Percentiles rank a stretch among this genome's conserved stretches.
Evolutionary conservation across 208 protist genomes (phyloP).

Genomic region (Crithidia thermophila): DNA sequence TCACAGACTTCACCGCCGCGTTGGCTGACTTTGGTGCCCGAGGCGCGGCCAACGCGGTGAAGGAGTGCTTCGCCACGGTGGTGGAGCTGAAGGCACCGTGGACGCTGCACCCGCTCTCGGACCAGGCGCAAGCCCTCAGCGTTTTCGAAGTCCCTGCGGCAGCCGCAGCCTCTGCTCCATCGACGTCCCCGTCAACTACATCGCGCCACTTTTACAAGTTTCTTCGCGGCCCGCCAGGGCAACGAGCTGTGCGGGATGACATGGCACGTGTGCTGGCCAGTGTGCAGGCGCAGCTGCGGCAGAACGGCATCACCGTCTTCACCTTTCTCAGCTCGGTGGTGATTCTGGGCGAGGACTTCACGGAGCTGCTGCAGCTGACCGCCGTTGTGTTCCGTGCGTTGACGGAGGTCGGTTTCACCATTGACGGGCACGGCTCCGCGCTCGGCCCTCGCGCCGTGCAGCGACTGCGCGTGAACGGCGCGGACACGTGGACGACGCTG

Average conservation of each 20-base stretch:
- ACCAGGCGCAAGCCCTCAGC: constrained; percentile 54
- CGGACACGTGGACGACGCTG: constrained; percentile 49
- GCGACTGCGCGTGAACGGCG: constrained; percentile 11
- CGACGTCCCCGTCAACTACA: background rate
- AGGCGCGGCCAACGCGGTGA: background rate
- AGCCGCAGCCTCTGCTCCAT: background rate
- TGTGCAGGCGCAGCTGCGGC: constrained; percentile 41
- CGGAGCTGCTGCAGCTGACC: constrained; percentile 53
- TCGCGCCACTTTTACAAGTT: constrained; percentile 45
- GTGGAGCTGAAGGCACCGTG: constrained; percentile 56
- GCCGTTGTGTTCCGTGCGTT: constrained; percentile 61
- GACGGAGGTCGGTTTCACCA: constrained; percentile 43
- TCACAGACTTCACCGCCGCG: background rate
- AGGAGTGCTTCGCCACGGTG: constrained; percentile 34
- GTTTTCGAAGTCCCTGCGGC: constrained; percentile 35
- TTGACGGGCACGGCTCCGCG: constrained; percentile 50
- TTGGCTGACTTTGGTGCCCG: constrained; percentile 8
- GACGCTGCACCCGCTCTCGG: constrained; percentile 52
- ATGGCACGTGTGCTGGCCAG: constrained; percentile 40
- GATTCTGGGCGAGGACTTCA: constrained; percentile 49
- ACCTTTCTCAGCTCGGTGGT: constrained; percentile 59
- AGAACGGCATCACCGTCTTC: constrained; percentile 33
- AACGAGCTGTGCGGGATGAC: constrained; percentile 50
- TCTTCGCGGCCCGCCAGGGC: constrained; percentile 51
- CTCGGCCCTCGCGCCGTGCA: constrained; percentile 47